These are phyloP conservation scores for Plasmodium blacklocki DNA, from an alignment of 169 alveolate species.

Conservation along the genomic window DNA sequence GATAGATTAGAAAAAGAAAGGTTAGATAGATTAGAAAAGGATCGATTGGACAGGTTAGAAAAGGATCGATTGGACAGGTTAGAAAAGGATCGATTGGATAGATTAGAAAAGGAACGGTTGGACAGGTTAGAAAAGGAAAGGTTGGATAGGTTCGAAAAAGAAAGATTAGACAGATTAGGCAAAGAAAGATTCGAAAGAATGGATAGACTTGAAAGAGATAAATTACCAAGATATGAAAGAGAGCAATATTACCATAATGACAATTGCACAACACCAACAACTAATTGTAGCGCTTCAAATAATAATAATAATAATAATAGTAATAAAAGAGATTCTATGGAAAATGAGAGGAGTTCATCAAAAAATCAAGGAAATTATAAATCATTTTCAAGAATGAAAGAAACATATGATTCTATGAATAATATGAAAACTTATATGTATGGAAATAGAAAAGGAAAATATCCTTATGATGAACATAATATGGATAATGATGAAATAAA, in stretches of 20 bases:
- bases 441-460: constrained; percentile 12
- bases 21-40: constrained; percentile 23
- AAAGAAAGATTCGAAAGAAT: constrained; percentile 6
- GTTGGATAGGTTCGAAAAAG: constrained; percentile 8
- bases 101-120: constrained; percentile 28
- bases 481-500: constrained; percentile 20
- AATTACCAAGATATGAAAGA: not conserved
- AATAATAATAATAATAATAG: not conserved
- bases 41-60: constrained; percentile 19
- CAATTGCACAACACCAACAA: not conserved
- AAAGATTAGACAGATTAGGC: constrained; percentile 7
- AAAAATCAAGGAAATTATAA: constrained; percentile 24
- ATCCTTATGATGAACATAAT: constrained; percentile 20
- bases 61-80: constrained; percentile 14
- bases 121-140: constrained; percentile 22
- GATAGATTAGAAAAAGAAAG: constrained; percentile 18
- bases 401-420: constrained; percentile 24
- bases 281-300: too few relatives aligned
- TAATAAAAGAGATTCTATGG: not conserved
- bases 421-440: constrained; percentile 24
- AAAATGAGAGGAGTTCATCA: constrained; percentile 10
- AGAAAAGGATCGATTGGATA: constrained; percentile 6
- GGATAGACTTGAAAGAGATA: constrained; percentile 62
- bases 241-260: not conserved
- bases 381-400: constrained; percentile 44